Evolutionary conservation across 1,284 basidiomycete species (phyloP).

Genomic region (Boletus smithii): DNA sequence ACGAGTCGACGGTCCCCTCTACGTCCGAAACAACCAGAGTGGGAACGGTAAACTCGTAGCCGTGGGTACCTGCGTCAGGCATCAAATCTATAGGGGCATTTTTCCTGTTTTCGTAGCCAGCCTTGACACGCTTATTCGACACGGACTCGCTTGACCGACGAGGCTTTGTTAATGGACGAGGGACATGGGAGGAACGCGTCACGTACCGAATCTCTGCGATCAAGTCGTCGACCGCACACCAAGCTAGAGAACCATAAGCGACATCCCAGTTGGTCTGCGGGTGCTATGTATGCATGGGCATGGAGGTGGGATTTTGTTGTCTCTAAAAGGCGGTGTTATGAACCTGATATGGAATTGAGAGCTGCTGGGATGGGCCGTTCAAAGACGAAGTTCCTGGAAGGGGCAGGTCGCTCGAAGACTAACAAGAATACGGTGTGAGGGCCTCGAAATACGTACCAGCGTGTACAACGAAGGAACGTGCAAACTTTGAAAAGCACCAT

Average conservation of each 20-base stretch:
- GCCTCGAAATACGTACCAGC: too few relatives aligned
- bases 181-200: too few relatives aligned
- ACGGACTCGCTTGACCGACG: conserved; percentile 54
- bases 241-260: too few relatives aligned
- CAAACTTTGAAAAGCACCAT: not conserved
- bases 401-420: too few relatives aligned
- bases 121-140: conserved; percentile 44
- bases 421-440: too few relatives aligned
- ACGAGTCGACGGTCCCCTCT: not conserved
- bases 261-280: too few relatives aligned
- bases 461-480: not conserved
- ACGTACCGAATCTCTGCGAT: conserved; percentile 73
- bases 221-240: conserved; percentile 24
- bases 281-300: too few relatives aligned
- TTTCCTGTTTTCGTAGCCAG: conserved; percentile 46
- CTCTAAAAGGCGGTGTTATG: too few relatives aligned
- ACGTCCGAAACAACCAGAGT: not conserved
- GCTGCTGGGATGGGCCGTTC: too few relatives aligned
- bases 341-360: too few relatives aligned
- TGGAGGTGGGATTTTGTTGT: too few relatives aligned
- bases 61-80: conserved; percentile 59
- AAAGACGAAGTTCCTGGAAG: too few relatives aligned
- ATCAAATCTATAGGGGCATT: conserved; percentile 47
- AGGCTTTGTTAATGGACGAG: not conserved
- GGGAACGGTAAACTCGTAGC: not conserved